These are phyloP conservation scores for Albugo candida DNA, from an alignment of 352 stramenopile species.

Conservation along the genomic window DNA sequence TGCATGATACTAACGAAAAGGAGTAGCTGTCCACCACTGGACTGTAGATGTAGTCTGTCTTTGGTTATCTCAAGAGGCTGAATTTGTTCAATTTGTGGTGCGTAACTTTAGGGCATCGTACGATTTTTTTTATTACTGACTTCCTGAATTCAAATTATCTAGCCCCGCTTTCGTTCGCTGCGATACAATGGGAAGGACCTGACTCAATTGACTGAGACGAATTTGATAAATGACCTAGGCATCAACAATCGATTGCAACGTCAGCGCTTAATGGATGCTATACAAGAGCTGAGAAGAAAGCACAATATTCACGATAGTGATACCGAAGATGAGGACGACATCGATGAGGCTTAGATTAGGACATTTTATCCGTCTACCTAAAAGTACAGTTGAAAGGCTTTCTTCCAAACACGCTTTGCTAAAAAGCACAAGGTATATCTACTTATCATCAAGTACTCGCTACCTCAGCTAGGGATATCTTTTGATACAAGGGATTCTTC, in stretches of 20 bases:
- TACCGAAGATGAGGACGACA: too few species aligned
- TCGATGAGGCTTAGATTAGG: too few species aligned
- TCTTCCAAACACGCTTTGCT: too few species aligned
- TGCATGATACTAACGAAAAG: too few species aligned
- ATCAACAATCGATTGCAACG: conserved; percentile 42
- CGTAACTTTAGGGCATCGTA: not conserved
- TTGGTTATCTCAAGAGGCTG: conserved; percentile 61
- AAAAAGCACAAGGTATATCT: too few species aligned
- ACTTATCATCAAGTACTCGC: too few species aligned
- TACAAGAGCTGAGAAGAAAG: conserved; percentile 14
- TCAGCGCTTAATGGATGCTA: conserved; percentile 51
- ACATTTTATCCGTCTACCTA: too few species aligned
- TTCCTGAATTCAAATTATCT: not conserved
- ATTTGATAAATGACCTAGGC: conserved; percentile 58
- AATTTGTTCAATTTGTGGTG: conserved; percentile 50
- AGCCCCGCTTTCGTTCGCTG: conserved; percentile 29
- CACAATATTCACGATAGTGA: too few species aligned
- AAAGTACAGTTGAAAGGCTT: too few species aligned
- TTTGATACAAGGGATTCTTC: too few species aligned
- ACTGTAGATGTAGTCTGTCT: conserved; percentile 66
- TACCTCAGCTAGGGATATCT: too few species aligned
- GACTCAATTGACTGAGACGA: conserved; percentile 42
- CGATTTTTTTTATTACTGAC: too few species aligned
- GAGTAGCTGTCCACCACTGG: conserved; percentile 46
- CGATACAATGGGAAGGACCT: conserved; percentile 52